Conservation (phyloP, 352 stramenopile species). For the Phytophthora pisi region DNA sequence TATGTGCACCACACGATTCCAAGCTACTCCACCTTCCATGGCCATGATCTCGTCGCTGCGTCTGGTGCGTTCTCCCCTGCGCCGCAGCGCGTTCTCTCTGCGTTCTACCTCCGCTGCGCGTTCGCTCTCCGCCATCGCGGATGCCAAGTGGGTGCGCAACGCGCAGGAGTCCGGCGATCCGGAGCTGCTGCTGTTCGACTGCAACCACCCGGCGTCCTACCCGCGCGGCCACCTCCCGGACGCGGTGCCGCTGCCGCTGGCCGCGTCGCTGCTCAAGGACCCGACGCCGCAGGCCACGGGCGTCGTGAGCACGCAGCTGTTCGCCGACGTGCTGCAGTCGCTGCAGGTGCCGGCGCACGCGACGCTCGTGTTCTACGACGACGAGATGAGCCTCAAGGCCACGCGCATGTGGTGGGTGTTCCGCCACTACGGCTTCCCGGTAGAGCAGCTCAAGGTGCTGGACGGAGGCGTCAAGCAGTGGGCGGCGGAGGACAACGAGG, state of each 20-base stretch:
- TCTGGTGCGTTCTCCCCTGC: not conserved
- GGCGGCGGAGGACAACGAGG: conserved; percentile 49
- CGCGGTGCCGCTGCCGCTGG: conserved; percentile 48
- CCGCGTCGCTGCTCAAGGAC: conserved; percentile 60
- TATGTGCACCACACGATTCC: too few relatives aligned
- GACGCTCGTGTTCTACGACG: conserved; percentile 83
- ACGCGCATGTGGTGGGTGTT: conserved; percentile 85
- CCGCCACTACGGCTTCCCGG: conserved; percentile 72
- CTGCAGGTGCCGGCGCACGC: conserved; percentile 52
- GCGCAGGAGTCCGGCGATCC: conserved; percentile 18
- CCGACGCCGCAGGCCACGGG: conserved; percentile 46
- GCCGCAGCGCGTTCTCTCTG: not conserved
- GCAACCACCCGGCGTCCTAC: conserved; percentile 58
- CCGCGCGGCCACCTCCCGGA: conserved; percentile 58
- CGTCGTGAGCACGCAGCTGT: conserved; percentile 50
- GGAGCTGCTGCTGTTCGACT: conserved; percentile 59
- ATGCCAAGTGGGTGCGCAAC: conserved; percentile 45
- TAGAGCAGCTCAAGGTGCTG: conserved; percentile 79
- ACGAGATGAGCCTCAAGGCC: conserved; percentile 69
- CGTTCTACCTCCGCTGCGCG: conserved; percentile 1
- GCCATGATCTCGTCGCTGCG: not conserved
- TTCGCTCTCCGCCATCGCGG: conserved; percentile 44
- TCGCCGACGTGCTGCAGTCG: conserved; percentile 48
- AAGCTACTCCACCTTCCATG: too few relatives aligned
- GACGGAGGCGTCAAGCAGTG: conserved; percentile 78